Evolutionary conservation across 2,329 filamentous ascomycete genomes (phyloP).

Genomic region (Pezicula neosporulosa): DNA sequence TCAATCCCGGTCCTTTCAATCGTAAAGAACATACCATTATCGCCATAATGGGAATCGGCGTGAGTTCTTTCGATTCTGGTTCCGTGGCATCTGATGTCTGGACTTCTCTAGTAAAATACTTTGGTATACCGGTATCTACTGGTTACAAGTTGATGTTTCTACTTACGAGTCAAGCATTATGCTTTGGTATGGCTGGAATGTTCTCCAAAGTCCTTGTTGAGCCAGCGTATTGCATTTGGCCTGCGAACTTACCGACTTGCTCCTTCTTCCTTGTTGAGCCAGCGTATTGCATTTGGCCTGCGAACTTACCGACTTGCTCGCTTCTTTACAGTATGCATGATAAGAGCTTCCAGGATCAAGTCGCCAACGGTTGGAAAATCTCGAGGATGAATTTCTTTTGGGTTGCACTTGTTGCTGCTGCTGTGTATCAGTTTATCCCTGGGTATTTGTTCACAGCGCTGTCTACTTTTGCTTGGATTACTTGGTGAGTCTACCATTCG

Average conservation of each 20-base stretch:
- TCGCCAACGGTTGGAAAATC: conserved; percentile 50
- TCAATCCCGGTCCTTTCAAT: conserved; percentile 24
- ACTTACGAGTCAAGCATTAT: conserved; percentile 57
- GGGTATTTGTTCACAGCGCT: conserved; percentile 22
- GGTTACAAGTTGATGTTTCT: conserved; percentile 55
- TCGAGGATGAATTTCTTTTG: not conserved
- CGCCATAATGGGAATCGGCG: conserved; percentile 46
- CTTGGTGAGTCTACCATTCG: not conserved
- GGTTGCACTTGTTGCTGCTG: not conserved
- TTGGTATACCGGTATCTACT: conserved; percentile 65
- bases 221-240: conserved; percentile 5
- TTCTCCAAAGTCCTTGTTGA: not conserved
- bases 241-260: conserved; percentile 1
- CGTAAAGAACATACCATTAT: conserved; percentile 5
- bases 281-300: conserved; percentile 5
- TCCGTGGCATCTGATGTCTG: conserved; percentile 64
- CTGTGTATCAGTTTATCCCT: conserved; percentile 53
- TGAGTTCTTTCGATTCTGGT: conserved; percentile 27
- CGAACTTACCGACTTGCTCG: not conserved
- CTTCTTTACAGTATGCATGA: conserved; percentile 51
- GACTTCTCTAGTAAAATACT: conserved; percentile 67
- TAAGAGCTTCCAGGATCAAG: conserved; percentile 36
- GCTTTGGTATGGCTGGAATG: not conserved
- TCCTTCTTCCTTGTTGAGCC: conserved; percentile 2
- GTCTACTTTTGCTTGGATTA: conserved; percentile 22